These are phyloP conservation scores for Fusarium robinianum DNA, from an alignment of 2,329 filamentous ascomycete genomes.

Conservation along the genomic window DNA sequence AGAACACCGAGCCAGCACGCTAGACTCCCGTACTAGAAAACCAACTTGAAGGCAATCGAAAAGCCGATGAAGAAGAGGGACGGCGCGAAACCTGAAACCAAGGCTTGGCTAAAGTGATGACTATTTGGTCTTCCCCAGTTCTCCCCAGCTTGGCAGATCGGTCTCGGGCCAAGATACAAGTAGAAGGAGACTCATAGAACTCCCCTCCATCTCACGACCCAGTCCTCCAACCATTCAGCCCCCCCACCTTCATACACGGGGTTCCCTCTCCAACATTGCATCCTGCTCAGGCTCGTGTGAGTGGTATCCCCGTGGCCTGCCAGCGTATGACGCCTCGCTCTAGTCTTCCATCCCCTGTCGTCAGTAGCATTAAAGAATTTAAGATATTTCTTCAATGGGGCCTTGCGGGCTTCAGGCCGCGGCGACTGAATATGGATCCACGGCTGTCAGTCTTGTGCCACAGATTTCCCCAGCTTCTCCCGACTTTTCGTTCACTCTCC, in stretches of 20 bases:
- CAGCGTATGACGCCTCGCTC: conserved; percentile 6
- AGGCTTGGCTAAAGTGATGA: conserved; percentile 3
- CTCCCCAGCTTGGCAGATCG: neutral
- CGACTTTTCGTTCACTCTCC: neutral
- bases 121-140: too few species aligned
- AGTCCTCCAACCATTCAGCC: conserved; percentile 4
- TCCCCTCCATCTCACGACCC: too few species aligned
- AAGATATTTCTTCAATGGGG: neutral
- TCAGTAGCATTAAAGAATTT: neutral
- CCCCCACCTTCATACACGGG: conserved; percentile 3
- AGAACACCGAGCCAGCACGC: too few species aligned
- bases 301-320: conserved; percentile 2
- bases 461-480: conserved; percentile 11
- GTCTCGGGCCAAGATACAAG: neutral
- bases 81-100: neutral
- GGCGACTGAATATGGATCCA: too few species aligned
- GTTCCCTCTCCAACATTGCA: neutral
- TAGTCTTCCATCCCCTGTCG: neutral
- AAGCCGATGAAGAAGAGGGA: too few species aligned
- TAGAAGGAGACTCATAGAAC: conserved; percentile 2
- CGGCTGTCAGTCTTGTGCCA: too few species aligned
- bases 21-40: too few species aligned
- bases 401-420: neutral
- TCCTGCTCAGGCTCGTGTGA: conserved; percentile 8
- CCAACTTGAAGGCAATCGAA: too few species aligned